Percentiles rank a stretch among this genome's conserved stretches.
These are phyloP conservation scores for Colletotrichum tamarilloi DNA, from an alignment of 2,329 filamentous ascomycete genomes.

Conservation along the genomic window DNA sequence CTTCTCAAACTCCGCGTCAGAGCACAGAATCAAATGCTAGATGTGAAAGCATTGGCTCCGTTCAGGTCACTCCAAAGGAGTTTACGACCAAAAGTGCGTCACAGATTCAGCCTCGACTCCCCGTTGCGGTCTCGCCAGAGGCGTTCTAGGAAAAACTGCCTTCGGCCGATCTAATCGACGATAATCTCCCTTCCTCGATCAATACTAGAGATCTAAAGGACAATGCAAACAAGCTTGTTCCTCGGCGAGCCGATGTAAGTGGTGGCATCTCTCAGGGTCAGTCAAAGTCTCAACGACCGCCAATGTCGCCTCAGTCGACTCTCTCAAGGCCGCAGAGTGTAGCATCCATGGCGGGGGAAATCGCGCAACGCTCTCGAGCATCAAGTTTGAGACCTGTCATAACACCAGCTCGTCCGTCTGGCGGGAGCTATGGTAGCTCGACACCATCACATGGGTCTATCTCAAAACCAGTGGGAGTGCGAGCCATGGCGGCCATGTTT, in stretches of 20 bases:
- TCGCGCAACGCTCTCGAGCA: conserved; percentile 19
- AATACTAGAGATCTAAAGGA: no score
- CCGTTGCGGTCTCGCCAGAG: neutral
- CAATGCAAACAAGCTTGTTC: neutral
- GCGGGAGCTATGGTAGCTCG: neutral
- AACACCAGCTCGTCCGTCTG: conserved; percentile 6
- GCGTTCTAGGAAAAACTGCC: conserved; percentile 17
- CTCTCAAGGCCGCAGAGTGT: conserved; percentile 12
- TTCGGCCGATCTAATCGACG: neutral
- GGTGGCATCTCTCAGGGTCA: neutral
- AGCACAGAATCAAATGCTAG: neutral
- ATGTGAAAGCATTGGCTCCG: conserved; percentile 4
- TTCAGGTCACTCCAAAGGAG: conserved; percentile 25
- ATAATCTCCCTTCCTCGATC: neutral
- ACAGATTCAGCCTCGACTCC: neutral
- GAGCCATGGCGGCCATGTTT: conserved; percentile 64
- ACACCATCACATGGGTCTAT: conserved; percentile 35
- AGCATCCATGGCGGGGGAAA: conserved; percentile 16
- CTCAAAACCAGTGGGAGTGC: conserved; percentile 51
- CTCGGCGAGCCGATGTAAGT: neutral
- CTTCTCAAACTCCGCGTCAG: neutral
- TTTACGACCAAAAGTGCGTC: neutral
- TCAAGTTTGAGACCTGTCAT: conserved; percentile 1
- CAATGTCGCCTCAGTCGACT: neutral
- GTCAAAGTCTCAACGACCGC: neutral